Percentiles rank a stretch among this genome's conserved stretches.
phyloP scores from a whole-genome alignment of 768 basidiomycete genomes.

The Kwoniella bestiolae region DNA sequence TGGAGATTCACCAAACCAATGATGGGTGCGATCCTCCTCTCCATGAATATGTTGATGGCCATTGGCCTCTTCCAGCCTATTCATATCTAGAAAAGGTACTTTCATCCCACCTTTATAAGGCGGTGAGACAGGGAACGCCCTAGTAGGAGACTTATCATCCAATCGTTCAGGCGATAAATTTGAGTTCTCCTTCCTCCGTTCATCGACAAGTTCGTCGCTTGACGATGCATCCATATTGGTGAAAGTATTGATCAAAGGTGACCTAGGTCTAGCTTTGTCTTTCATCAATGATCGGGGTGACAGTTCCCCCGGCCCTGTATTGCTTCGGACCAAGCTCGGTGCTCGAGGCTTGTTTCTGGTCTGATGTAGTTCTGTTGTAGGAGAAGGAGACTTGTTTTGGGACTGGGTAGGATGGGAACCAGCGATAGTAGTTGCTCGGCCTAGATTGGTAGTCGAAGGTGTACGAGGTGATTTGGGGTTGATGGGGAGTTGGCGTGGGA shows the following conservation, averaged over 20 bases:
- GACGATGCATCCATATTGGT: constrained; percentile 6
- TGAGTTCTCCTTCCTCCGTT: neutral
- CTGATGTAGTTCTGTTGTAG: neutral
- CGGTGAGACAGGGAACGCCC: neutral
- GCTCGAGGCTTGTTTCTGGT: constrained; percentile 2
- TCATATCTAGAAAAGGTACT: constrained; percentile 6
- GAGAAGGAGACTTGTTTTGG: constrained; percentile 1
- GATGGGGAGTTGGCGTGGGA: constrained; percentile 20
- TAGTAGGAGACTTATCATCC: neutral
- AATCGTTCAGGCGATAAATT: constrained; percentile 5
- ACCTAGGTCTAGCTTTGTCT: constrained; percentile 6
- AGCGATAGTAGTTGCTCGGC: constrained; percentile 3
- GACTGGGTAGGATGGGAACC: neutral
- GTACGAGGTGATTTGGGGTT: constrained; percentile 9
- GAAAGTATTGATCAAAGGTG: constrained; percentile 16
- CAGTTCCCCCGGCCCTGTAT: constrained; percentile 18
- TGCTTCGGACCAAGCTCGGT: constrained; percentile 10
- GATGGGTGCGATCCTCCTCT: neutral
- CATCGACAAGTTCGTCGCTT: constrained; percentile 1
- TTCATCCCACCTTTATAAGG: constrained; percentile 5
- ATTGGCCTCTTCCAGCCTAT: neutral
- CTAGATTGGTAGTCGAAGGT: constrained; percentile 6
- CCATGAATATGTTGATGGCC: neutral
- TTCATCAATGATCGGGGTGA: constrained; percentile 9
- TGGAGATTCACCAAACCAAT: constrained; percentile 14